Evolutionary conservation across 2,329 filamentous ascomycete genomes (phyloP).

Genomic region (Pyrenophora teres): DNA sequence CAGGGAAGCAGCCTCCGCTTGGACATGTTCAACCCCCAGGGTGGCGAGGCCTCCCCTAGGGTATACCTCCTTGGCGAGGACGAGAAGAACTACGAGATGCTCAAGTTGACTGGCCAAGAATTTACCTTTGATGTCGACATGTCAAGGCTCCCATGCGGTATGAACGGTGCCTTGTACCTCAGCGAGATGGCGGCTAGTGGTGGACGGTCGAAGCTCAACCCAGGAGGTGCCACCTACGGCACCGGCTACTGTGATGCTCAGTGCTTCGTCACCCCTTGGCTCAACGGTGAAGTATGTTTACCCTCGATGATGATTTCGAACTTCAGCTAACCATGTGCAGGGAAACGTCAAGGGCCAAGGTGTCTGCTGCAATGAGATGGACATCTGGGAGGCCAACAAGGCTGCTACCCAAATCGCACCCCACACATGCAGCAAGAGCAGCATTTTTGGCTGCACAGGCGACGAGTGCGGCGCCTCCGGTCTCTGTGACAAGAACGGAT

Average conservation of each 20-base stretch:
- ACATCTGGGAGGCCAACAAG: constrained; percentile 62
- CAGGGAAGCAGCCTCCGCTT: constrained; percentile 56
- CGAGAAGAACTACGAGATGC: constrained; percentile 66
- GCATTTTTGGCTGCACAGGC: constrained; percentile 49
- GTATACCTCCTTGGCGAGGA: constrained; percentile 66
- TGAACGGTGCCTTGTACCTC: constrained; percentile 50
- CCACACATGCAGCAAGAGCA: constrained; percentile 55
- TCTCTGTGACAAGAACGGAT: constrained; percentile 46
- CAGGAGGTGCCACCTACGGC: constrained; percentile 63
- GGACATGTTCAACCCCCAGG: constrained; percentile 46
- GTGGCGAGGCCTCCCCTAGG: constrained; percentile 54
- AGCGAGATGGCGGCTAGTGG: constrained; percentile 47
- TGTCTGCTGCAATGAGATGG: constrained; percentile 61
- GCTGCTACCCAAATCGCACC: constrained; percentile 54
- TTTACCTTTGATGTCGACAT: constrained; percentile 74
- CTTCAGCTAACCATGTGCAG: constrained; percentile 45
- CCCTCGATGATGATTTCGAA: constrained; percentile 21
- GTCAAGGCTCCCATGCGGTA: constrained; percentile 49
- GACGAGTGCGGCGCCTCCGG: constrained; percentile 49
- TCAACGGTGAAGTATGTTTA: constrained; percentile 44
- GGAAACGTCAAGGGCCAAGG: constrained; percentile 53
- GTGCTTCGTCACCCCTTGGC: constrained; percentile 52
- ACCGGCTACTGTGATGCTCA: constrained; percentile 60
- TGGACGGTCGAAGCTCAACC: constrained; percentile 42
- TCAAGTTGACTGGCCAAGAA: constrained; percentile 69